Evolutionary conservation across 2,329 filamentous ascomycete species (phyloP), one percentile per base, ranked within the genome.

Genomic region (Aureobasidium sp.): DNA sequence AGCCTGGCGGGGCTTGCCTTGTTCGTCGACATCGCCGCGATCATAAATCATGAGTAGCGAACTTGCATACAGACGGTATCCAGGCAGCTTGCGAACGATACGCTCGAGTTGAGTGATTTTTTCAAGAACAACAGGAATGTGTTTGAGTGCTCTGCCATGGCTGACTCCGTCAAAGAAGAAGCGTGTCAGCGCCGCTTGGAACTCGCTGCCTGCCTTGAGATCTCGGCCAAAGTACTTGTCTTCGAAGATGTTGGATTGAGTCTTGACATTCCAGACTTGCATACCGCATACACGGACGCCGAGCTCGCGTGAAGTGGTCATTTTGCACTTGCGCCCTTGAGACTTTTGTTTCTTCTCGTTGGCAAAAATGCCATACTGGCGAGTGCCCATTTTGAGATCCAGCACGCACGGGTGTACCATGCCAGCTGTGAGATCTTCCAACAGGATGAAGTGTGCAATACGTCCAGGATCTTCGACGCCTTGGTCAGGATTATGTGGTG

Each of bases 401-500:
- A 99, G 88, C 64, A 99, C 96, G 75, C 94, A 97, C 5, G 94
- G 94, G 56, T 89, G 87, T 72, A 91, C 92, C 94, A 99, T 97
- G 37, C 93, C 93, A 1, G 93, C 90, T 1, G 94, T 99, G 52
- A 99, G 82, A 72, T 99, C 94, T 75, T 99, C 94, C 11, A 99
- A 79, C 0, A 99, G 81, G 15, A 99, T 79, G 72, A 99, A 99
- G 72, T 93, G 96, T 69, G 97, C 90, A 5, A 96, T 89, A 36
- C 93, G 86, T 62, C 79, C 77, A 61, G 55, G 51, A 11, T 63
- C 56, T n/a, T 72, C 74, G 67, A 76, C 79, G 55, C 76, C 78
- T 68, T 77, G 73, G 37, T 78, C 73, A 1, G 78, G 79, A 62
- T 80, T 80, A 12, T 70, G 70, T 14, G 71, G 70, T 47, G 67